phyloP scores from a whole-genome alignment of 1,139 yeast genomes.

The Torulaspora pretoriensis region DNA sequence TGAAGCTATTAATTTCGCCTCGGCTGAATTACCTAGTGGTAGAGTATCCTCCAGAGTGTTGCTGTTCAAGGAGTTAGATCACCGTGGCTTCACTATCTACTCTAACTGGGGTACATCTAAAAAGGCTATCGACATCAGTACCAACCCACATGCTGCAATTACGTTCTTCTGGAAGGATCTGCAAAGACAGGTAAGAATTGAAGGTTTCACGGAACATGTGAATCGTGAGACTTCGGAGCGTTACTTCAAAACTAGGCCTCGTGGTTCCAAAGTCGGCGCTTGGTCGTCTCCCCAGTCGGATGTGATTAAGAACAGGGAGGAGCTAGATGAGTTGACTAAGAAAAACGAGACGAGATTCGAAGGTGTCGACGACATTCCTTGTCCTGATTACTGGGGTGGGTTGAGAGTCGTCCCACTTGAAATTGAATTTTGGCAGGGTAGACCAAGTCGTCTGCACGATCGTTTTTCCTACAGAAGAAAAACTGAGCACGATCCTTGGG shows the following conservation, averaged over 20 bases:
- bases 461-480: constrained; percentile 71
- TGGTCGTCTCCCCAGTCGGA: constrained; percentile 93
- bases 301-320: constrained; percentile 52
- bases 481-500: constrained; percentile 52
- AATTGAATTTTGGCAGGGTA: constrained; percentile 97
- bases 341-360: constrained; percentile 55
- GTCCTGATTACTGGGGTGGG: constrained; percentile 97
- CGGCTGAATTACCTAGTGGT: constrained; percentile 85
- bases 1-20: constrained; percentile 75
- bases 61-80: constrained; percentile 82
- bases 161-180: constrained; percentile 90
- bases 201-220: constrained; percentile 76
- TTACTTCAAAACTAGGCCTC: constrained; percentile 82
- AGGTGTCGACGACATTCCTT: constrained; percentile 63
- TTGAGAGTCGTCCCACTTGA: constrained; percentile 80
- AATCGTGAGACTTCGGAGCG: constrained; percentile 67
- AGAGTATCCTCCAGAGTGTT: constrained; percentile 81
- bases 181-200: constrained; percentile 91
- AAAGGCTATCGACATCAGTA: constrained; percentile 63
- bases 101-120: constrained; percentile 89
- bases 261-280: constrained; percentile 92
- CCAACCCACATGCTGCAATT: constrained; percentile 76
- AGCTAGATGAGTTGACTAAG: constrained; percentile 52
- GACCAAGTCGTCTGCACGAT: constrained; percentile 86
- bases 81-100: constrained; percentile 79